Conservation (phyloP, 139 green algal genomes). For the Volvox africanus region DNA sequence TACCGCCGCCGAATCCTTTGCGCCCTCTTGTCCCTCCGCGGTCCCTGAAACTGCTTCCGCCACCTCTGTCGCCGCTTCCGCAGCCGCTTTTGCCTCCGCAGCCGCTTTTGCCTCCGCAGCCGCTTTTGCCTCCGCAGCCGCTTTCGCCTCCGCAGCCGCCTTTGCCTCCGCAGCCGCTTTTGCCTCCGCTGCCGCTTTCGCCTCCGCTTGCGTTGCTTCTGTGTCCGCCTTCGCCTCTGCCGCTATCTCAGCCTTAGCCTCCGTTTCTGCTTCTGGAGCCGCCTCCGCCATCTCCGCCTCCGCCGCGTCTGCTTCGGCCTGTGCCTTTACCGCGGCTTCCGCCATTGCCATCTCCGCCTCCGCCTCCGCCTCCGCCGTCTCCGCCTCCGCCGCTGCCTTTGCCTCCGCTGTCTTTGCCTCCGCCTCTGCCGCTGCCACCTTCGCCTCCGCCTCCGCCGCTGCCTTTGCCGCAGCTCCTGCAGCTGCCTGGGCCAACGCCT, state of each 20-base stretch:
- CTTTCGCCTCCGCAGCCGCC: too few relatives aligned
- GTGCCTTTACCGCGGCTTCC: not conserved
- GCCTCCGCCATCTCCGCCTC: not conserved
- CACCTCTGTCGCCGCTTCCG: not conserved
- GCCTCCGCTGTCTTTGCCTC: not conserved
- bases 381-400: not conserved
- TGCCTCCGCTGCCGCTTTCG: not conserved
- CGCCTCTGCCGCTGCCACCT: not conserved
- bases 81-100: not conserved
- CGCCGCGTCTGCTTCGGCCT: not conserved
- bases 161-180: not conserved
- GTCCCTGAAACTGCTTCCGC: too few relatives aligned
- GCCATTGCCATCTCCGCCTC: not conserved
- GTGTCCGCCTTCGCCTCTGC: not conserved
- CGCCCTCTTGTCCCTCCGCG: too few relatives aligned
- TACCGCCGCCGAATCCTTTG: too few relatives aligned
- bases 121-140: not conserved
- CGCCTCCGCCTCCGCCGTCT: not conserved
- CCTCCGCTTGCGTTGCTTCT: not conserved
- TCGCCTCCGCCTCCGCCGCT: not conserved
- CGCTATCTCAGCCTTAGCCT: not conserved
- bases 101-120: not conserved
- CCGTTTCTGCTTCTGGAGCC: not conserved
- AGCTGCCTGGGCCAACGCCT: not conserved
- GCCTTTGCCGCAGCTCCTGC: conserved; percentile 17